phyloP scores from a whole-genome alignment of 2,329 filamentous ascomycete genomes.

The Gaeumannomyces tritici region DNA sequence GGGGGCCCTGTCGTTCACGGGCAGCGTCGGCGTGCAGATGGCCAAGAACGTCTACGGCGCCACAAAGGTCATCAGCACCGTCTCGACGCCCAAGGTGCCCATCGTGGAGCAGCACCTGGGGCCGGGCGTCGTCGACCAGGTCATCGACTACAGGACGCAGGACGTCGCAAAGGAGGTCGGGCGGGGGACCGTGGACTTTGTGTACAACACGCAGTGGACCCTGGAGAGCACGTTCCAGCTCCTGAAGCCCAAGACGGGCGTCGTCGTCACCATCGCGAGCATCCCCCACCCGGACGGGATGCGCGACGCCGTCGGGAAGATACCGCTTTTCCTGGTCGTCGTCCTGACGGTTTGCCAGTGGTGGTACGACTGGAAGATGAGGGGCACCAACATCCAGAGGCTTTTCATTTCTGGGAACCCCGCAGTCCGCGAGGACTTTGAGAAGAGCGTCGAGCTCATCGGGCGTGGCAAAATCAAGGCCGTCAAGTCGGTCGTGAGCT shows the following conservation, averaged over 20 bases:
- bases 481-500: constrained; percentile 28
- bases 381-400: constrained; percentile 33
- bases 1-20: constrained; percentile 37
- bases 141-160: constrained; percentile 40
- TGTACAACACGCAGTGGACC: constrained; percentile 35
- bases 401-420: constrained; percentile 35
- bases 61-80: constrained; percentile 36
- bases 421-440: constrained; percentile 29
- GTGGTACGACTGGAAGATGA: constrained; percentile 30
- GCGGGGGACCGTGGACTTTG: constrained; percentile 35
- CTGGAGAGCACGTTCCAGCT: constrained; percentile 28
- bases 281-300: constrained; percentile 21
- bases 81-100: constrained; percentile 39
- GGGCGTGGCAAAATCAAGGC: constrained; percentile 31
- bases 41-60: constrained; percentile 40
- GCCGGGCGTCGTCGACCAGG: constrained; percentile 34
- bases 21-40: constrained; percentile 35
- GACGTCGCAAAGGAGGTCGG: constrained; percentile 26
- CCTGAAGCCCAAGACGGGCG: constrained; percentile 24
- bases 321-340: constrained; percentile 10
- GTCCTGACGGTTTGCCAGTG: constrained; percentile 20
- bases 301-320: constrained; percentile 19
- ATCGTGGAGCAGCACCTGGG: constrained; percentile 28
- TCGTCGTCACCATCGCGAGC: constrained; percentile 30
- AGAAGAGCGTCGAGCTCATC: constrained; percentile 28